Evolutionary conservation across 352 stramenopile genomes (phyloP).

Genomic region (Plasmopara halstedii): DNA sequence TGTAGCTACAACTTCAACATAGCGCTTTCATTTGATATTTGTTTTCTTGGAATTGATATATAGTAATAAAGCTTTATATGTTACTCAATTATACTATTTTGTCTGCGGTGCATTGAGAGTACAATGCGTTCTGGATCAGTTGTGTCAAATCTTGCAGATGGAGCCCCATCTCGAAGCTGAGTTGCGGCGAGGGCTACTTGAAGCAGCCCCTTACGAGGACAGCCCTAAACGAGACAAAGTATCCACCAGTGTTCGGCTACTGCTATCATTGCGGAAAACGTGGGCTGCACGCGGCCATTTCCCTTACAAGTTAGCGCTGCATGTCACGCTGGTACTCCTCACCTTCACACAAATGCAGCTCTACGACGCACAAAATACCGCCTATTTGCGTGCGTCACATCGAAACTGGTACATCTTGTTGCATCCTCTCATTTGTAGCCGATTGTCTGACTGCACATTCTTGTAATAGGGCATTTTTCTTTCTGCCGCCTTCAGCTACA

Average conservation of each 20-base stretch:
- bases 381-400: constrained; percentile 78
- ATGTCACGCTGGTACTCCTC: constrained; percentile 66
- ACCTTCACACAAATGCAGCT: constrained; percentile 67
- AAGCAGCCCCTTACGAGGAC: not conserved
- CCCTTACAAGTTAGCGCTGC: constrained; percentile 78
- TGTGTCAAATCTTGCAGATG: too few relatives aligned
- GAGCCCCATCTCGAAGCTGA: constrained; percentile 3
- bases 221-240: not conserved
- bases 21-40: too few relatives aligned
- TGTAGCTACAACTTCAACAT: too few relatives aligned
- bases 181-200: constrained; percentile 21
- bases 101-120: too few relatives aligned
- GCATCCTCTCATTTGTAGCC: not conserved
- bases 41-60: too few relatives aligned
- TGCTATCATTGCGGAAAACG: constrained; percentile 81
- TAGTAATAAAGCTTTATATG: too few relatives aligned
- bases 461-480: constrained; percentile 65
- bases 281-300: constrained; percentile 63
- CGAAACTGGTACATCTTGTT: constrained; percentile 54
- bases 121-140: too few relatives aligned
- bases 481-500: constrained; percentile 48
- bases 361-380: constrained; percentile 72
- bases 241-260: constrained; percentile 33
- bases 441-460: not conserved
- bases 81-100: too few relatives aligned